Evolutionary conservation across 116 monocot species (phyloP).

Genomic region (Phalaenopsis hybrid): DNA sequence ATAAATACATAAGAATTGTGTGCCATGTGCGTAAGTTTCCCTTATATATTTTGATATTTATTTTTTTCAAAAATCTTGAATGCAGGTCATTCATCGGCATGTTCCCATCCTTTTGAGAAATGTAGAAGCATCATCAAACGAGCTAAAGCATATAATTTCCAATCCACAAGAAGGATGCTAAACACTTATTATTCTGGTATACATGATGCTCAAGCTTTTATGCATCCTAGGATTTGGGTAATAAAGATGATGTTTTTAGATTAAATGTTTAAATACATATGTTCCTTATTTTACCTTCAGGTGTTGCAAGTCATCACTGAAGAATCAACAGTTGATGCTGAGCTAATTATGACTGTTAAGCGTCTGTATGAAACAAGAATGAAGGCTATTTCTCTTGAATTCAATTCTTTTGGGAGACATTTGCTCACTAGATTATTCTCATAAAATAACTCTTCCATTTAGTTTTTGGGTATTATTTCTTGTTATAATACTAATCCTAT

Average conservation of each 20-base stretch:
- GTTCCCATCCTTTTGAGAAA: slow-evolving; percentile 65
- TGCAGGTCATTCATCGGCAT: slow-evolving; percentile 81
- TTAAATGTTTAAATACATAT: neutral
- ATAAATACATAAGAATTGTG: too few species aligned
- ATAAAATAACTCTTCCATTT: neutral
- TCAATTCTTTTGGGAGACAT: neutral
- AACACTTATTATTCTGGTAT: slow-evolving; percentile 79
- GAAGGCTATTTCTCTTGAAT: slow-evolving; percentile 40
- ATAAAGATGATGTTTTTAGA: neutral
- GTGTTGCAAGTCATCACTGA: slow-evolving; percentile 81
- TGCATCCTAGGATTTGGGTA: neutral
- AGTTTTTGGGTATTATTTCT: slow-evolving; percentile 1
- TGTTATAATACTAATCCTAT: neutral
- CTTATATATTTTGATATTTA: neutral
- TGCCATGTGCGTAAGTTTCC: too few species aligned
- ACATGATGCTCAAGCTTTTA: neutral
- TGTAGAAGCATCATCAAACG: slow-evolving; percentile 60
- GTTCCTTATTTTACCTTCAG: slow-evolving; percentile 19
- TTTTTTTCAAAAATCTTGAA: neutral
- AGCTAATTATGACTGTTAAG: slow-evolving; percentile 81
- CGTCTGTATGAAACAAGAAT: slow-evolving; percentile 81
- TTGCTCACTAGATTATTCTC: slow-evolving; percentile 4
- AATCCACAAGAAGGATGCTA: slow-evolving; percentile 85
- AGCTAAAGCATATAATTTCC: slow-evolving; percentile 67
- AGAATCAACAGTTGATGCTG: slow-evolving; percentile 65